Percentiles rank a stretch among this genome's conserved stretches.
Evolutionary conservation across 331 rosid species (phyloP).

Genomic region (Malus hybrid): DNA sequence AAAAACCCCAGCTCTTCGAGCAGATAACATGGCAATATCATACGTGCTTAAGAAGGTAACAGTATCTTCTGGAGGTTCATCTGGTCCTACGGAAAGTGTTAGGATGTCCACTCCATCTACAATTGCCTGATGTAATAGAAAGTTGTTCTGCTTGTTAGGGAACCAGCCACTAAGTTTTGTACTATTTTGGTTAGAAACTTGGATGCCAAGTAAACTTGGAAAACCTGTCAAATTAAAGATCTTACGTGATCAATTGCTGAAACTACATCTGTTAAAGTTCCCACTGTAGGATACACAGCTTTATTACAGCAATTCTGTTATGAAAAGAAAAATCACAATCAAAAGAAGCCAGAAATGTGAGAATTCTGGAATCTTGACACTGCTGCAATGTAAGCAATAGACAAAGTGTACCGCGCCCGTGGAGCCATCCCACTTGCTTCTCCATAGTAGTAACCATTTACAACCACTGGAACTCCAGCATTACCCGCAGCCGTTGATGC

Average conservation of each 20-base stretch:
- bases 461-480: constrained; percentile 67
- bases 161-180: not conserved
- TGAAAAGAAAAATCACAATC: not conserved
- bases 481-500: constrained; percentile 87
- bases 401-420: constrained; percentile 43
- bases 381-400: not conserved
- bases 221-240: not conserved
- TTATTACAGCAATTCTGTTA: constrained; percentile 79
- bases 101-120: constrained; percentile 78
- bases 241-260: constrained; percentile 80
- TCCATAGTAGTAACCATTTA: constrained; percentile 59
- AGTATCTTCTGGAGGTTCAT: constrained; percentile 48
- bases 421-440: constrained; percentile 87
- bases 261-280: constrained; percentile 58
- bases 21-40: constrained; percentile 55
- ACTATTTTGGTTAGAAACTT: no score
- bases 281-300: constrained; percentile 66
- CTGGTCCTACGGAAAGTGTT: constrained; percentile 69
- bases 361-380: not conserved
- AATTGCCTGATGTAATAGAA: constrained; percentile 37
- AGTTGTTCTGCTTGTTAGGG: not conserved
- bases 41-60: constrained; percentile 48
- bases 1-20: constrained; percentile 67
- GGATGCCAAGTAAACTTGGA: not conserved
- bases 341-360: not conserved